Evolutionary conservation across 805 yeast genomes (phyloP), one percentile per base, ranked within the genome.

Genomic region (Cyberlindnera japonica): DNA sequence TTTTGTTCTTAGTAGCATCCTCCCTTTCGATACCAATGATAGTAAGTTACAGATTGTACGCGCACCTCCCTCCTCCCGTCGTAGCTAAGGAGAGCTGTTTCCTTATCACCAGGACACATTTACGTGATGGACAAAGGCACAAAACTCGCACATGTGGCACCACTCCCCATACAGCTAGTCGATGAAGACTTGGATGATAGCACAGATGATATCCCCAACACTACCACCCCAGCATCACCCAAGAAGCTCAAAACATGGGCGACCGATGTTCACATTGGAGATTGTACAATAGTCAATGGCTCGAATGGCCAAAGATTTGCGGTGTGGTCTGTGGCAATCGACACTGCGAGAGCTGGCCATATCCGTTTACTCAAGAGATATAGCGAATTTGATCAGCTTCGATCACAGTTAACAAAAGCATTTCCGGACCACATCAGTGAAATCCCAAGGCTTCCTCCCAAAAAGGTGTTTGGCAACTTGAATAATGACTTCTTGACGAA

Each of bases 341-440:
- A 61, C 14, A 69, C 72, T 2, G 28, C 51, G 6, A 47, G 47
- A 5, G 64, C 61, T 1, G 54, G 64, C 1, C 45, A 49, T 4
- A 67, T 82, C 13, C 55, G 62, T 26, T 53, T 80, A 4, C 68
- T 77, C 52, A 77, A 75, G 54, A 58, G 95, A 33, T 85, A 81
- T 55, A 72, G 77, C 33, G 91, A 85, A 39, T 72, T 86, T 40
- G 81, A 65, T 27, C 37, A 47, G 25, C 64, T 85, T 17, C 63
- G 81, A 22, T 47, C 41, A 1, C 43, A 49, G 2, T 54, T 82
- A n/a, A 48, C 58, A 12, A 34, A 30, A 3, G 62, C 58, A 23
- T 72, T 64, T 44, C 74, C 76, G 0, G 45, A 50, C 1, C 51
- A 55, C n/a, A 28, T 38, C 12, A 49, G 51, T n/a, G 64, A 66